Evolutionary conservation across 1,284 basidiomycete species (phyloP), one percentile per base, ranked within the genome.

Genomic region (Sparassis latifolia): DNA sequence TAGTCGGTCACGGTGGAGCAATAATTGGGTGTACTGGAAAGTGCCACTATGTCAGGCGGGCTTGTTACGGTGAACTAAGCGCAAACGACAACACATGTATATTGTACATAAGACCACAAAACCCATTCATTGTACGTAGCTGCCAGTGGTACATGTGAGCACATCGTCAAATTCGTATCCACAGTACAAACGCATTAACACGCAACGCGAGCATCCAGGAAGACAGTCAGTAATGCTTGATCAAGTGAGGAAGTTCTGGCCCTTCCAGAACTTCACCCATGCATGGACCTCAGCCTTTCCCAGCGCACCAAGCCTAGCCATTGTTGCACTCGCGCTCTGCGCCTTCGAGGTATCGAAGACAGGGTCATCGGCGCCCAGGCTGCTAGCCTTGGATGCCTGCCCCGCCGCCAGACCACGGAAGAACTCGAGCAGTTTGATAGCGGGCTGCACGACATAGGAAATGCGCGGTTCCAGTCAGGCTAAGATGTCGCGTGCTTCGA

Each of bases 351-450:
- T 37, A 6, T 37, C 35, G 35, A 37, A 37, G 7, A 37, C 6
- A 6, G 35, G 6, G 35, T 37, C 35, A 12, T 12, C 35, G 35
- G 7, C 35, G 6, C 35, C 35, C 20, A 20, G 20, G 20, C 20
- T 20, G 20, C 20, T 20, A 20, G 20, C 20, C 7, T 37, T 37
- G 12, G 6, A 6, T 7, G 7, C 35, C 12, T 37, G 35, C 12
- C 35, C 35, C 41, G 29, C 31, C 2, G 52, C 50, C 4, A 52
- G 10, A 10, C 51, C 38, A 30, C 47, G 47, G 48, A 50, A 54
- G 43, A 53, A 54, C 28, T 52, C 53, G 2, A 57, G 45, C 10
- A 57, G 39, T 43, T 57, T 57, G 46, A 54, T 50, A 9, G 48
- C 51, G n/a, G 53, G 53, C 56, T 54, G 42, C 37, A 42, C 12